Evolutionary conservation across 164 flowering plant species (phyloP), one percentile per base, ranked within the genome.

Genomic region (Litsea cubeba): DNA sequence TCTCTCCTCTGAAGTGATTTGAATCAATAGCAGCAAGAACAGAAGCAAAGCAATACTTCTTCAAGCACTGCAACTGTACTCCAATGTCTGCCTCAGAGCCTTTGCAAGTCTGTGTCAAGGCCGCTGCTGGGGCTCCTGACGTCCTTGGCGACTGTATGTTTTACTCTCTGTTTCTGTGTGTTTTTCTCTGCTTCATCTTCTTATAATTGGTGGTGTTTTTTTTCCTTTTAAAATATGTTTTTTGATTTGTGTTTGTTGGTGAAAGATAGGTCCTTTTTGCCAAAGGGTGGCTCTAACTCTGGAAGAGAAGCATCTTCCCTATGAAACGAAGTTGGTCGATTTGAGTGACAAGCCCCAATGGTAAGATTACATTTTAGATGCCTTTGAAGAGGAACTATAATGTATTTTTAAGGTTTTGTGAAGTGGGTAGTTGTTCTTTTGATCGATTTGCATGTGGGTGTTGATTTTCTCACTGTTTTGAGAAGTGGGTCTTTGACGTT

Each of bases 301-400:
- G 83, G 99, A 95, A 77, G 97, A 91, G 84, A 95, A 95, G 92
- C 82, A 88, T 8, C 58, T 92, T 66, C 87, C 93, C 0, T 90
- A 95, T 83, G 81, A 87, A 77, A 0, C 50, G 69, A 86, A 87
- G 72, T 81, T 91, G 76, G 82, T 95, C 80, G 77, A 89, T 70
- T 51, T 86, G 54, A 35, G 71, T 50, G 79, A 90, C 83, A 95
- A 92, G 71, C 97, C 97, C 64, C 81, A 89, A 15, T 94, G 98
- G 98, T 92, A 82, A 24, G 69, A 26, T 3, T 18, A 8, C n/a
- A 14, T 54, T 30, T 28, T 32, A 28, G 69, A 28, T 25, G 3
- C 46, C n/a, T 66, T n/a, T 15, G 60, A 20, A 30, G 17, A 66
- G 10, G 11, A 30, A 66, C 3, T 54, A 15, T 20, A n/a, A 2